Evolutionary conservation across 1,284 basidiomycete genomes (phyloP), one percentile per base, ranked within the genome.

Genomic region (Tilletia indica): DNA sequence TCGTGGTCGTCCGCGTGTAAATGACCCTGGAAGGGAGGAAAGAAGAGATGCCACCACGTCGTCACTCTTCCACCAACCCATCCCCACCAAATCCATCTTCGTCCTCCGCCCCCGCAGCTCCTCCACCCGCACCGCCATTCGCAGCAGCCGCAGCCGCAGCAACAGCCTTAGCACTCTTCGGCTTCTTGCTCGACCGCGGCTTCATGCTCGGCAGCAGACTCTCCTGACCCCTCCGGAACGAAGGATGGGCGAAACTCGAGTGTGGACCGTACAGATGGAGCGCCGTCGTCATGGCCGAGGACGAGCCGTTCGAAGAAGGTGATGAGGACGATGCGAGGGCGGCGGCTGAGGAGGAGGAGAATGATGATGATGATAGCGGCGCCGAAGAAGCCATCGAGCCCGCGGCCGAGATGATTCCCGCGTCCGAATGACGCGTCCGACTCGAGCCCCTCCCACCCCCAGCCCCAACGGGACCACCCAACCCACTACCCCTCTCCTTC

Each of bases 121-220:
- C 38, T 14, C 16, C 61, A 38, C 38, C 61, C 16, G 9, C 36
- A 38, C 34, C 61, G 36, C 61, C 61, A 12, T 42, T 19, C 51
- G 47, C 51, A 12, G 51, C 51, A 21, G 21, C 14, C 4, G 3
- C 54, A 8, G 66, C 36, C 48, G 48, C 54, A 21, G 38, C 70
- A 34, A 72, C 71, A 42, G 67, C 74, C 19, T 34, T 67, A 19
- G 68, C 68, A 70, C 77, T 78, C 73, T 83, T 83, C 38, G 82
- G 78, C 74, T 83, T 84, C 77, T 84, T 84, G 72, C 76, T 78
- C 21, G 75, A 77, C 51, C 82, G 73, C 19, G 82, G 82, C 77
- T 83, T 83, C 82, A 84, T 82, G 39, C 78, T 81, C 0, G 80
- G 74, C 70, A 84, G 70, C 69, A 81, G 71, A 64, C 74, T 77